A percentile compares a stretch with the other conserved stretches of the same genome.
Conservation (phyloP, 2,329 filamentous ascomycete species). For the Lomentospora prolificans region DNA sequence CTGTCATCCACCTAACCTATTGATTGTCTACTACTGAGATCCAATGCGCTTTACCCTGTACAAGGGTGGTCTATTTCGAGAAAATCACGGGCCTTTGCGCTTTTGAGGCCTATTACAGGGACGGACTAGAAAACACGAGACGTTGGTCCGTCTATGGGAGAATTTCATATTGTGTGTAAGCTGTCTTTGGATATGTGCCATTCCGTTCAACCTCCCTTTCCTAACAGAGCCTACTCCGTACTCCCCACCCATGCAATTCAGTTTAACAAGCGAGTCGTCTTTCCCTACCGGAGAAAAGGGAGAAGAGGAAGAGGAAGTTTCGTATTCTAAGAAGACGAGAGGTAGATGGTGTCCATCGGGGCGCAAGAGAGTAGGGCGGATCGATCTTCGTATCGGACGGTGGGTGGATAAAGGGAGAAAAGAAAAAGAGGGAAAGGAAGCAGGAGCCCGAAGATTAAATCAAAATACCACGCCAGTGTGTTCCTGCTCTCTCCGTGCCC, state of each 20-base stretch:
- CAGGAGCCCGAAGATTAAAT: constrained; percentile 2
- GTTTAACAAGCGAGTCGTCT: constrained; percentile 7
- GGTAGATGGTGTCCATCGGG: background rate
- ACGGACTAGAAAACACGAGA: no score
- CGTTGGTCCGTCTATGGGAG: no score
- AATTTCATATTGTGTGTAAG: background rate
- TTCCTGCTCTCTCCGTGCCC: constrained; percentile 9
- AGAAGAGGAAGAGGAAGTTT: background rate
- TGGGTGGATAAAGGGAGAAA: background rate
- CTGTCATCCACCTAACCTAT: no score
- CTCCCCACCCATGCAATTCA: constrained; percentile 8
- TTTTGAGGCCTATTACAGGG: no score
- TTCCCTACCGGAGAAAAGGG: background rate
- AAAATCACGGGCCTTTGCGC: no score
- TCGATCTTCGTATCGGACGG: background rate
- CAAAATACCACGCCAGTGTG: background rate
- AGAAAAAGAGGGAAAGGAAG: background rate
- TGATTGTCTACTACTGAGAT: no score
- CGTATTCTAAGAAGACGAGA: background rate
- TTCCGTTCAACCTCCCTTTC: background rate
- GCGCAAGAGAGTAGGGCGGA: background rate
- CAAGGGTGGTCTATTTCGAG: no score
- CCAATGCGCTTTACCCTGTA: no score
- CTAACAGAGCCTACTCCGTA: constrained; percentile 6
- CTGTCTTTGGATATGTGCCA: background rate